Evolutionary conservation across 345 rosid genomes (phyloP).

Genomic region (Salix dunnii): DNA sequence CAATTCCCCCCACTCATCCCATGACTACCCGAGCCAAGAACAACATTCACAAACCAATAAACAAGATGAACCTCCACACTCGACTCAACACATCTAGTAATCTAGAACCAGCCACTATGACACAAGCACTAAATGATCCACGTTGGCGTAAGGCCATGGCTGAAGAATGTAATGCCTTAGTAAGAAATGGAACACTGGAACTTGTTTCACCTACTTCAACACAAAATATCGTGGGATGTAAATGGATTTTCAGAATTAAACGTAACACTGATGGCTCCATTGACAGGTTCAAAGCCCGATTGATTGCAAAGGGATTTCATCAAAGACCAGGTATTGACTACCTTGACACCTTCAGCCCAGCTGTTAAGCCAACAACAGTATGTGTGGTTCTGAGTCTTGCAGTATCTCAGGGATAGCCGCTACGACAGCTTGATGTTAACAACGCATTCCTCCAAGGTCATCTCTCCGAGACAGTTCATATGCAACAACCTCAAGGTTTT

Average conservation of each 20-base stretch:
- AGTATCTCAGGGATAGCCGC: background rate
- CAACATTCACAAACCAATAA: background rate
- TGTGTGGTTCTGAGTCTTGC: background rate
- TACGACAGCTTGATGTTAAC: background rate
- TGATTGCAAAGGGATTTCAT: background rate
- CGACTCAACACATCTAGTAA: accelerated
- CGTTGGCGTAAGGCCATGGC: background rate
- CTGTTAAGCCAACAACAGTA: background rate
- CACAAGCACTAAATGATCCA: background rate
- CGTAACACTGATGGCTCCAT: background rate
- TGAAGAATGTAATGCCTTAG: background rate
- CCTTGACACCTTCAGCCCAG: background rate
- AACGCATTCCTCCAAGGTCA: background rate
- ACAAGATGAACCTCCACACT: background rate
- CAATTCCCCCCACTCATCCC: too few relatives aligned
- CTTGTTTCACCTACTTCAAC: background rate
- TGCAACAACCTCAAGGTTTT: background rate
- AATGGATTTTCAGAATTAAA: background rate
- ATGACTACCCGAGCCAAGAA: background rate
- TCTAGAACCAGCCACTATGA: accelerated
- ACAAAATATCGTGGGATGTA: background rate
- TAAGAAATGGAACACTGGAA: background rate
- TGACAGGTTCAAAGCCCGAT: background rate
- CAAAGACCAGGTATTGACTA: background rate
- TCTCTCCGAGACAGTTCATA: background rate